These are phyloP conservation scores for Haplographium delicatum DNA, from an alignment of 495 filamentous ascomycete genomes.

Conservation along the genomic window DNA sequence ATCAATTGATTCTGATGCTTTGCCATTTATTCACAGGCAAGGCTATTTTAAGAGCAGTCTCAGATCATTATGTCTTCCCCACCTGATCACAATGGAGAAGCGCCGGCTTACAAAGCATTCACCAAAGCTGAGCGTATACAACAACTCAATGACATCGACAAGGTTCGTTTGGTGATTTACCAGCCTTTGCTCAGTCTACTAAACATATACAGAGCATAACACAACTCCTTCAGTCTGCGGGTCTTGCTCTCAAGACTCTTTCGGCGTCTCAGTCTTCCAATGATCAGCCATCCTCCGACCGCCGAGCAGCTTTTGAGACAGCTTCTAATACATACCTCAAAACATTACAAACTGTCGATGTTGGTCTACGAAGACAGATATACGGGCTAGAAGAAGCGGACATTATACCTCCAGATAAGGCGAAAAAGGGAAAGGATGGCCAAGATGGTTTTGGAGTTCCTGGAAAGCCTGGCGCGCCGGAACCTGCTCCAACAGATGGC, in stretches of 20 bases:
- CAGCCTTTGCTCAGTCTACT: constrained; percentile 1
- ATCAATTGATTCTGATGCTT: too few relatives aligned
- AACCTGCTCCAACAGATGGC: neutral
- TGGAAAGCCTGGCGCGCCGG: neutral
- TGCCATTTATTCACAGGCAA: too few relatives aligned
- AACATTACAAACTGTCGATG: constrained; percentile 64
- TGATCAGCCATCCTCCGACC: constrained; percentile 36
- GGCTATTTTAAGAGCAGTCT: too few relatives aligned
- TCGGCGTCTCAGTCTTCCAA: constrained; percentile 41
- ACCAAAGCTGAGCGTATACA: constrained; percentile 67
- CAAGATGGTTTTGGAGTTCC: neutral
- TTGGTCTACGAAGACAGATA: constrained; percentile 69
- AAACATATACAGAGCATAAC: constrained; percentile 33
- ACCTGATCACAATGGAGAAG: constrained; percentile 8
- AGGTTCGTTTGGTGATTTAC: constrained; percentile 37
- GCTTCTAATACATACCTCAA: constrained; percentile 61
- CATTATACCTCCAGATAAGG: constrained; percentile 51
- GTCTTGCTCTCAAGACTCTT: constrained; percentile 63
- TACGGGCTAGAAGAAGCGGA: constrained; percentile 72
- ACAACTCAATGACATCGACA: constrained; percentile 71
- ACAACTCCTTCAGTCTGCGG: constrained; percentile 60
- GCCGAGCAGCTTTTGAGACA: constrained; percentile 54
- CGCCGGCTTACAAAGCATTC: constrained; percentile 35
- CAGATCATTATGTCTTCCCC: constrained; percentile 10
- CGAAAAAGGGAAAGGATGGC: constrained; percentile 12